Evolutionary conservation across 345 rosid species (phyloP), one percentile per base, ranked within the genome.

Genomic region (Lepidium didymum): DNA sequence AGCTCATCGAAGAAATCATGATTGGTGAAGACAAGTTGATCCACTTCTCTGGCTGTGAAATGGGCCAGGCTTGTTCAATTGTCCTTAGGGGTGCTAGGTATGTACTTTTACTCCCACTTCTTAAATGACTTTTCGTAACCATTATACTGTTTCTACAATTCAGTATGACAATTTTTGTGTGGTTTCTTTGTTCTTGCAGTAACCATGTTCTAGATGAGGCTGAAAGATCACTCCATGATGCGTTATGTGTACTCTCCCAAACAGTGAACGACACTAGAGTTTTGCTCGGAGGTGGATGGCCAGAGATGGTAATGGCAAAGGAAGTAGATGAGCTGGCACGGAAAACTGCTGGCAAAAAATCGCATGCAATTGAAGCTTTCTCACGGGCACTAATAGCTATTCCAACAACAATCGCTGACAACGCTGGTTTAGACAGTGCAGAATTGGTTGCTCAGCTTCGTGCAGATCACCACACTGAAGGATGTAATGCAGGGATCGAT

Each of bases 231-330:
- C 81, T 94, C 45, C 99, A 94, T 47, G 97, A 94, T 80, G 99
- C 99, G 45, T 77, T 94, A 60, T 91, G 97, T 29, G 99, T 94
- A 62, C 92, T 94, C 57, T 89, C 97, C 27, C 97, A 91, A 79
- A 94, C 96, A 1, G 97, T 94, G 34, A 91, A 87, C 51, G 99
- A 94, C 80, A 80, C 85, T 59, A 81, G 99, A 75, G 97, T 94
- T 21, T 73, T 94, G 67, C 88, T 89, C 27, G 99, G 99, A 63
- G 99, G 99, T 63, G 99, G 99, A 71, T 94, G 99, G 97, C 99
- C 99, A 14, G 99, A 94, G 88, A 91, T 94, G 99, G 82, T 89
- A 51, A 94, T 89, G 99, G 95, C 99, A 11, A 91, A 87, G 84
- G 99, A 83, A 62, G 99, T 94, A 43, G 96, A 94, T 77, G 92